These are phyloP conservation scores for Globisporangium ultimum DNA, from an alignment of 352 stramenopile genomes.

Conservation along the genomic window DNA sequence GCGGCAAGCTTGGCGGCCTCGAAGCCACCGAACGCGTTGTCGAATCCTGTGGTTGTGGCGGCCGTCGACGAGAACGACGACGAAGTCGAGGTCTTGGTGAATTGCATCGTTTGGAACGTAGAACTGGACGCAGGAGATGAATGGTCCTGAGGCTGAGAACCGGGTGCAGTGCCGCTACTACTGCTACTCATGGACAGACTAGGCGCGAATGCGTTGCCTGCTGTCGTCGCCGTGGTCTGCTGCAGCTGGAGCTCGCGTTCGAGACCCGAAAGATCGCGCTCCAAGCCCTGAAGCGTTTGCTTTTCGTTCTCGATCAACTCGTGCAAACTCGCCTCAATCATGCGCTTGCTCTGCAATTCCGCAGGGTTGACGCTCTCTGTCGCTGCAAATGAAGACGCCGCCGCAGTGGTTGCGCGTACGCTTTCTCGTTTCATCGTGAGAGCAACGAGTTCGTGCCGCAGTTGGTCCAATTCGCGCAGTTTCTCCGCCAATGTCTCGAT, in stretches of 20 bases:
- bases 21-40: slow-evolving; percentile 4
- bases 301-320: slow-evolving; percentile 59
- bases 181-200: slow-evolving; percentile 11
- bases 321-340: slow-evolving; percentile 48
- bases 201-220: slow-evolving; percentile 24
- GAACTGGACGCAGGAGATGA: slow-evolving; percentile 2
- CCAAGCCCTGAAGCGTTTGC: slow-evolving; percentile 43
- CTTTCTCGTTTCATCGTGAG: slow-evolving; percentile 67
- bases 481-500: slow-evolving; percentile 65
- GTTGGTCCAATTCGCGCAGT: slow-evolving; percentile 64
- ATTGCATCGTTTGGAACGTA: not conserved
- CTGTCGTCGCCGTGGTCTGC: slow-evolving; percentile 10
- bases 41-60: slow-evolving; percentile 8
- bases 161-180: too few relatives aligned
- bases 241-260: slow-evolving; percentile 44
- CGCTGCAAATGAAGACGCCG: not conserved
- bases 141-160: not conserved
- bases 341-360: slow-evolving; percentile 32
- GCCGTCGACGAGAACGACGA: slow-evolving; percentile 4
- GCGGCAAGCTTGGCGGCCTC: not conserved
- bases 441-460: slow-evolving; percentile 65
- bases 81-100: slow-evolving; percentile 4
- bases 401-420: slow-evolving; percentile 27
- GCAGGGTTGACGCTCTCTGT: slow-evolving; percentile 11
- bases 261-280: slow-evolving; percentile 42